A percentile compares a stretch with the other conserved stretches of the same genome.
Conservation (phyloP, 352 stramenopile species). For the Phytophthora palmivora region DNA sequence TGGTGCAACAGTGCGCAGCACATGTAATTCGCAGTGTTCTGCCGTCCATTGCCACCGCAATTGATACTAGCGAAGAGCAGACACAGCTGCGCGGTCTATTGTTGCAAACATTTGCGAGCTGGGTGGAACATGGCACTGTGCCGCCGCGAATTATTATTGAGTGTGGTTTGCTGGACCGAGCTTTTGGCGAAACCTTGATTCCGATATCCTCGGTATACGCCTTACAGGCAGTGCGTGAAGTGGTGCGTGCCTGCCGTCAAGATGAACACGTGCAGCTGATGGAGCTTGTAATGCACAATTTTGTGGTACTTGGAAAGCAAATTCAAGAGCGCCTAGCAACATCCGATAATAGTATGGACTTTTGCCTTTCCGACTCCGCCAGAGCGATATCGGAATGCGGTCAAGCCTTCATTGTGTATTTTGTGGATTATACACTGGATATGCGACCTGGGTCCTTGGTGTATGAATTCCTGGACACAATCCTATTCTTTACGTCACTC, state of each 20-base stretch:
- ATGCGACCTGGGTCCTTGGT: conserved; percentile 65
- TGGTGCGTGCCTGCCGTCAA: conserved; percentile 65
- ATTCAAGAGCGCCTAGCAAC: conserved; percentile 44
- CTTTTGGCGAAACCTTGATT: conserved; percentile 60
- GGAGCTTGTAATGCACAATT: conserved; percentile 82
- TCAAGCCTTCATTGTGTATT: conserved; percentile 79
- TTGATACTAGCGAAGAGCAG: conserved; percentile 66
- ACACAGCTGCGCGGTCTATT: conserved; percentile 53
- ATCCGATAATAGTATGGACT: conserved; percentile 39
- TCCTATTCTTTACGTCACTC: conserved; percentile 73
- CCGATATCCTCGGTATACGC: conserved; percentile 51
- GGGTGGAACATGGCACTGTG: conserved; percentile 78
- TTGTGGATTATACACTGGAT: conserved; percentile 80
- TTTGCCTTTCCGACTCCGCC: conserved; percentile 60
- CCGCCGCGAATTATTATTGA: conserved; percentile 63
- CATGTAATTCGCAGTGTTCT: conserved; percentile 70
- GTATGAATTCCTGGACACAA: conserved; percentile 77
- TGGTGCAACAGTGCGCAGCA: conserved; percentile 70
- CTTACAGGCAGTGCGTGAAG: conserved; percentile 70
- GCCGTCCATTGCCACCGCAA: conserved; percentile 58
- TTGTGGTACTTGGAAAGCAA: conserved; percentile 73
- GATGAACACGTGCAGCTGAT: conserved; percentile 73
- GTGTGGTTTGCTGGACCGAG: conserved; percentile 60
- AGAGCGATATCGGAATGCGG: conserved; percentile 76
- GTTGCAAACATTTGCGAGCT: conserved; percentile 72